Percentiles rank a stretch among this genome's conserved stretches.
Conservation (phyloP, 139 green algal species). For the Chlorella sp. region DNA sequence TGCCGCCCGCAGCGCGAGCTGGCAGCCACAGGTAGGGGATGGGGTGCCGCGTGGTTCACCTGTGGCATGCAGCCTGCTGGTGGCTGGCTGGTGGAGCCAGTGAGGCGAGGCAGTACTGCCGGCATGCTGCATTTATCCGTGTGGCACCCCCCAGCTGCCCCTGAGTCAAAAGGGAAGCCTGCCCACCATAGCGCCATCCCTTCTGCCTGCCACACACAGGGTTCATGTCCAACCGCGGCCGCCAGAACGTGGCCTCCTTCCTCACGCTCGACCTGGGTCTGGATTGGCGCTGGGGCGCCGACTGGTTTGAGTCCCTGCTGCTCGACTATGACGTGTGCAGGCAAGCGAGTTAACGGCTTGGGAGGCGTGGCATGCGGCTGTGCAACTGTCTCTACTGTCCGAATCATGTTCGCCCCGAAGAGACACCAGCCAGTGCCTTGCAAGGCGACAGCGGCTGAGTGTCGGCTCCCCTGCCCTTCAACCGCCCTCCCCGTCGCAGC, state of each 20-base stretch:
- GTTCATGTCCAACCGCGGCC: constrained; percentile 96
- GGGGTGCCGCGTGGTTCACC: neutral
- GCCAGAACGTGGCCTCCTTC: constrained; percentile 94
- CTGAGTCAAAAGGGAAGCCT: no score
- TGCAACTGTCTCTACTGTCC: neutral
- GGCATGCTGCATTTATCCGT: no score
- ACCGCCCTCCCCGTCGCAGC: constrained; percentile 30
- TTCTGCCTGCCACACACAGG: constrained; percentile 48
- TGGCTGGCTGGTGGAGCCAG: no score
- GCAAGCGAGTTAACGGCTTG: neutral
- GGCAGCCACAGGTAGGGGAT: constrained; percentile 66
- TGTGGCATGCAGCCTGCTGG: no score
- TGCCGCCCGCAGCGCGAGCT: constrained; percentile 79
- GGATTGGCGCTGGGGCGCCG: constrained; percentile 91
- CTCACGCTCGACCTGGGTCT: constrained; percentile 87
- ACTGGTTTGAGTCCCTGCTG: constrained; percentile 90
- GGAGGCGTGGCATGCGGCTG: no score
- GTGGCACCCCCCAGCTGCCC: no score
- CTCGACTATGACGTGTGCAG: constrained; percentile 89
- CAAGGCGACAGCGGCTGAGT: no score
- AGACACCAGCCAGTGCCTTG: no score
- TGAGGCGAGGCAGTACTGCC: no score
- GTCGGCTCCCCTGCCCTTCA: neutral
- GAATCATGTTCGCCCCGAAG: no score
- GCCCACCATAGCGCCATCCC: neutral